These are phyloP conservation scores for Telfairia occidentalis DNA, from an alignment of 331 rosid species.

Conservation along the genomic window DNA sequence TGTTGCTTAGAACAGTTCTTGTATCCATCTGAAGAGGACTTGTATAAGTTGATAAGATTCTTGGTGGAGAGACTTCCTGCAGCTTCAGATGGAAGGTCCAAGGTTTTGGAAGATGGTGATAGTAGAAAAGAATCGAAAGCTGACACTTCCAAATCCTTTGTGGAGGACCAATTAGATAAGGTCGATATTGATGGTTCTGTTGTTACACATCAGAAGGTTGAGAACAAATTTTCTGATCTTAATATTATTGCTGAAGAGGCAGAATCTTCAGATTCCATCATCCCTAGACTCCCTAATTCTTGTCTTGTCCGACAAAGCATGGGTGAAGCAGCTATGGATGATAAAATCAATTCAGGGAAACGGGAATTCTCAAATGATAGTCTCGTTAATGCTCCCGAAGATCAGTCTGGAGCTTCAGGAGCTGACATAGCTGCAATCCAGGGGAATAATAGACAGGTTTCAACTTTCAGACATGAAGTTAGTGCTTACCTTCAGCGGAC, in stretches of 20 bases:
- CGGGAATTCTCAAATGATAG: neutral
- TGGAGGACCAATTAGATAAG: conserved; percentile 16
- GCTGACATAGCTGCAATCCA: conserved; percentile 22
- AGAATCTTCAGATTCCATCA: conserved; percentile 9
- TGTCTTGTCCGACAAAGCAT: conserved; percentile 7
- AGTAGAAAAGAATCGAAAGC: conserved; percentile 18
- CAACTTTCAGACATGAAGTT: conserved; percentile 22
- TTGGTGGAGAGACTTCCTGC: conserved; percentile 47
- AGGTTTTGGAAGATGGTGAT: neutral
- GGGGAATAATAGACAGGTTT: conserved; percentile 10
- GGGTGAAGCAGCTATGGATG: conserved; percentile 17
- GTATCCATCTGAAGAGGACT: conserved; percentile 60
- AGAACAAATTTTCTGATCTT: conserved; percentile 24
- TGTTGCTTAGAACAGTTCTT: conserved; percentile 58
- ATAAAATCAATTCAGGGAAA: neutral
- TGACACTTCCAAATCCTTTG: conserved; percentile 14
- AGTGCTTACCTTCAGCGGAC: conserved; percentile 5
- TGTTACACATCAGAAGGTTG: conserved; percentile 15
- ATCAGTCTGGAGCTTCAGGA: conserved; percentile 16
- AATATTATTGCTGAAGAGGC: conserved; percentile 24
- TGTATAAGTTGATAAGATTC: conserved; percentile 35
- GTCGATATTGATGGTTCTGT: conserved; percentile 13
- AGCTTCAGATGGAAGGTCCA: conserved; percentile 22
- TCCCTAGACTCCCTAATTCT: conserved; percentile 10
- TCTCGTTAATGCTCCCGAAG: neutral